These are phyloP conservation scores for Lactifluus rugatus DNA, from an alignment of 768 basidiomycete genomes.

Conservation along the genomic window DNA sequence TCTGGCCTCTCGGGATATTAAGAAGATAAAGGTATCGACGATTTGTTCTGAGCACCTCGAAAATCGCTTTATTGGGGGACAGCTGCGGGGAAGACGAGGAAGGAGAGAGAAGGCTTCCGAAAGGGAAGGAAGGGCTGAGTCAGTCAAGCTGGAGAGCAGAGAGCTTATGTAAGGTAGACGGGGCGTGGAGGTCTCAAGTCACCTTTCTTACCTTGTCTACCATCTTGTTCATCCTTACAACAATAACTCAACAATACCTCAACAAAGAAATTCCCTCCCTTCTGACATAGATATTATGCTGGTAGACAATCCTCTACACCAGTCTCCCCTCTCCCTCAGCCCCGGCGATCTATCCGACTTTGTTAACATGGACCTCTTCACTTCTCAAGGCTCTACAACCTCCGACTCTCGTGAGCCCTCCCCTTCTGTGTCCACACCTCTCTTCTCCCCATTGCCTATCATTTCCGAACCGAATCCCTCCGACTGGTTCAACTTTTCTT, in stretches of 20 bases:
- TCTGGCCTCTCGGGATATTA: background rate
- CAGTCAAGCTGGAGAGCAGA: background rate
- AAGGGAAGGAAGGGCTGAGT: background rate
- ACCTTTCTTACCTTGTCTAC: conserved; percentile 11
- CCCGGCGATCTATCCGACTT: conserved; percentile 17
- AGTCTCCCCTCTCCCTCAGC: conserved; percentile 3
- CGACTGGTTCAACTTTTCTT: conserved; percentile 24
- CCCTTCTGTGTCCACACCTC: conserved; percentile 11
- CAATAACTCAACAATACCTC: background rate
- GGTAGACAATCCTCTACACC: conserved; percentile 10
- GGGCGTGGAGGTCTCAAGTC: background rate
- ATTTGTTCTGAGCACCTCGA: background rate
- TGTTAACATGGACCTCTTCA: conserved; percentile 19
- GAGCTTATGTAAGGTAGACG: conserved; percentile 8
- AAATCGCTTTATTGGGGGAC: too few relatives aligned
- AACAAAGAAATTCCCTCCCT: background rate
- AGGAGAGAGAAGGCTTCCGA: background rate
- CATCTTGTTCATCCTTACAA: conserved; percentile 3
- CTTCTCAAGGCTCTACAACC: conserved; percentile 5
- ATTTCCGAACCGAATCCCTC: conserved; percentile 13
- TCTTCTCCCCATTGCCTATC: conserved; percentile 17
- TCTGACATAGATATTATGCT: conserved; percentile 4
- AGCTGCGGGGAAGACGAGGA: background rate
- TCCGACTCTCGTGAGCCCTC: conserved; percentile 20
- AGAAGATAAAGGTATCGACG: background rate